A percentile compares a stretch with the other conserved stretches of the same genome.
Evolutionary conservation across 2,329 filamentous ascomycete species (phyloP).

Genomic region (Curvularia sp.): DNA sequence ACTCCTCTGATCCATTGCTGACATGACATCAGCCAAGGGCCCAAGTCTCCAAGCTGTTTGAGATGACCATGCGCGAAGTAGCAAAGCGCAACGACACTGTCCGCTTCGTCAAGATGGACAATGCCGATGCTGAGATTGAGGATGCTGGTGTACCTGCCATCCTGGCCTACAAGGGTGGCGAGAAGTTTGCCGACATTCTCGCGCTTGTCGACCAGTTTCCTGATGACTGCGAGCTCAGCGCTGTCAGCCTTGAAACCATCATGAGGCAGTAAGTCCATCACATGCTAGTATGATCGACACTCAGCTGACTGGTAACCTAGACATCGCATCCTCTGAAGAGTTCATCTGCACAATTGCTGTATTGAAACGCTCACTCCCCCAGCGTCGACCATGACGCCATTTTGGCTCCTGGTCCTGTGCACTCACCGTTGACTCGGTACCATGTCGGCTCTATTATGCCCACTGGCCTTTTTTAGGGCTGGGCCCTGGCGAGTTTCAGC

Average conservation of each 20-base stretch:
- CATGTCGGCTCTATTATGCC: neutral
- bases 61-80: slow-evolving; percentile 66
- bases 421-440: neutral
- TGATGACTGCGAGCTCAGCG: slow-evolving; percentile 58
- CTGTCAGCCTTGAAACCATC: slow-evolving; percentile 63
- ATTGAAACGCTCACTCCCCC: neutral
- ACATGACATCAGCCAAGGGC: neutral
- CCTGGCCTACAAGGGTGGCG: slow-evolving; percentile 86
- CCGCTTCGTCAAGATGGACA: slow-evolving; percentile 90
- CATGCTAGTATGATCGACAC: slow-evolving; percentile 8
- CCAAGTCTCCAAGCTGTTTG: slow-evolving; percentile 74
- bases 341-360: neutral
- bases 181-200: slow-evolving; percentile 88
- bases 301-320: slow-evolving; percentile 37
- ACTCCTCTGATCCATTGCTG: neutral
- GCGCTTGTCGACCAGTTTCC: slow-evolving; percentile 88
- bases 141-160: slow-evolving; percentile 85
- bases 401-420: neutral
- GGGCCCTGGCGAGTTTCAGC: neutral
- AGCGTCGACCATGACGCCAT: neutral
- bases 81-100: slow-evolving; percentile 73
- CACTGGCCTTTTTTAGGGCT: neutral
- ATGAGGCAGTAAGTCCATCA: slow-evolving; percentile 56
- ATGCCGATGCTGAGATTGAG: slow-evolving; percentile 93
- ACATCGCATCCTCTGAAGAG: slow-evolving; percentile 37